These are phyloP conservation scores for Aspergillus sp. DNA, from an alignment of 2,329 filamentous ascomycete species.

Conservation along the genomic window DNA sequence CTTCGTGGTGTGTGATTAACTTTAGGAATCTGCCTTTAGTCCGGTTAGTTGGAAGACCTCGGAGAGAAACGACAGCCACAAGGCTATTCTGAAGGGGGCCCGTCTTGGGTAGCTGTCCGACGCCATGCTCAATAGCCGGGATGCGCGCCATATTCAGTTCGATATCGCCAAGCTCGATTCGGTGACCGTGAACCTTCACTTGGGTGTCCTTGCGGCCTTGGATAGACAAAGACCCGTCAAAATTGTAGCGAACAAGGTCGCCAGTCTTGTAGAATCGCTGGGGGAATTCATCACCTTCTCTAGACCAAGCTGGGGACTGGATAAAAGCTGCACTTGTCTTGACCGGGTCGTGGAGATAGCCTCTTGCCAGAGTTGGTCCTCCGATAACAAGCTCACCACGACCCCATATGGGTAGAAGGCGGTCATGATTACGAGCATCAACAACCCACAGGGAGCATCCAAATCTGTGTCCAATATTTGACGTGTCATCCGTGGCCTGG, in stretches of 20 bases:
- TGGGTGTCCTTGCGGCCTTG: constrained; percentile 4
- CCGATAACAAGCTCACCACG: constrained; percentile 40
- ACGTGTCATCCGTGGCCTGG: no score
- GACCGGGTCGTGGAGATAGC: constrained; percentile 21
- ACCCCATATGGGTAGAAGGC: constrained; percentile 28
- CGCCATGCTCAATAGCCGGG: neutral
- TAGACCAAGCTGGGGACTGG: constrained; percentile 10
- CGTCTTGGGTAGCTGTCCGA: no score
- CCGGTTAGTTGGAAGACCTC: no score
- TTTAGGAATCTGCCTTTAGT: no score
- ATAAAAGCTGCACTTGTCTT: constrained; percentile 21
- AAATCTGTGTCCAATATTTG: no score
- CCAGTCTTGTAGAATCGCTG: constrained; percentile 4
- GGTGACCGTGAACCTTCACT: constrained; percentile 5
- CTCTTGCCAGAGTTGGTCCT: constrained; percentile 24
- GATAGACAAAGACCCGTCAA: constrained; percentile 1
- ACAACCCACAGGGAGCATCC: constrained; percentile 13
- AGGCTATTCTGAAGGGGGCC: no score
- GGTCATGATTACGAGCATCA: constrained; percentile 1
- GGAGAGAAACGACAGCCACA: no score
- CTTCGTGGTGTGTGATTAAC: no score
- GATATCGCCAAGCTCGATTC: constrained; percentile 5
- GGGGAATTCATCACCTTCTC: neutral
- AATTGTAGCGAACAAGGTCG: constrained; percentile 3
- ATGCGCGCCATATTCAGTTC: neutral